Evolutionary conservation across 176 grass and related monocot species (phyloP).

Genomic region (Aegilops bicornis): DNA sequence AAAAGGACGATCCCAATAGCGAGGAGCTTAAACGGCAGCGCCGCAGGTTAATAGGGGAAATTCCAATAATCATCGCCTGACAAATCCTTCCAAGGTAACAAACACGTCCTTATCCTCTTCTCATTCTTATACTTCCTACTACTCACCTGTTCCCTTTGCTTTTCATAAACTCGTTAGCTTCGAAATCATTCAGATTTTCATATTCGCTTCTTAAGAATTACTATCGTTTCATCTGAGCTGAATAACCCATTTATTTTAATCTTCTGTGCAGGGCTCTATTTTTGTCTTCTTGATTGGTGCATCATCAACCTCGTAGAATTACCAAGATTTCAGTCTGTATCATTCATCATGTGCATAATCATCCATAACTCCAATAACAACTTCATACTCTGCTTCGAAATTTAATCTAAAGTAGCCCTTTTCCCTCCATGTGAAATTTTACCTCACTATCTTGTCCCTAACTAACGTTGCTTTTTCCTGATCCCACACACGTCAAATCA

Average conservation of each 20-base stretch:
- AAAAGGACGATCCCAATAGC: no score
- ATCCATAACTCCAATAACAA: not conserved
- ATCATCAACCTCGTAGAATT: not conserved
- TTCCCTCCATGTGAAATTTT: not conserved
- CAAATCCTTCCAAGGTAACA: slow-evolving; percentile 9
- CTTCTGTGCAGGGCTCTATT: no score
- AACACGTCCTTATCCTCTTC: not conserved
- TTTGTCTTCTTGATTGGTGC: not conserved
- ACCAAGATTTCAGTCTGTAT: no score
- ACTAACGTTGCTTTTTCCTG: no score
- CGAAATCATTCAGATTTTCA: no score
- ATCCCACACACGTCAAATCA: no score
- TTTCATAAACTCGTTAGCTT: no score
- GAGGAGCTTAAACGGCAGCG: not conserved
- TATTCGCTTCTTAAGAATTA: no score
- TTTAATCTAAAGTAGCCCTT: no score
- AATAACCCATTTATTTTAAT: not conserved
- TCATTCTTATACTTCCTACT: not conserved
- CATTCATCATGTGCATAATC: no score
- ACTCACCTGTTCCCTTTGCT: not conserved
- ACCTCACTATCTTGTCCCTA: no score
- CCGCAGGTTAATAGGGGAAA: not conserved
- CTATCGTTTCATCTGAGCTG: not conserved
- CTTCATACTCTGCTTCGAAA: not conserved
- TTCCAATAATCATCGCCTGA: not conserved